These are phyloP conservation scores for Recurvomyces mirabilis DNA, from an alignment of 495 filamentous ascomycete species.

Conservation along the genomic window DNA sequence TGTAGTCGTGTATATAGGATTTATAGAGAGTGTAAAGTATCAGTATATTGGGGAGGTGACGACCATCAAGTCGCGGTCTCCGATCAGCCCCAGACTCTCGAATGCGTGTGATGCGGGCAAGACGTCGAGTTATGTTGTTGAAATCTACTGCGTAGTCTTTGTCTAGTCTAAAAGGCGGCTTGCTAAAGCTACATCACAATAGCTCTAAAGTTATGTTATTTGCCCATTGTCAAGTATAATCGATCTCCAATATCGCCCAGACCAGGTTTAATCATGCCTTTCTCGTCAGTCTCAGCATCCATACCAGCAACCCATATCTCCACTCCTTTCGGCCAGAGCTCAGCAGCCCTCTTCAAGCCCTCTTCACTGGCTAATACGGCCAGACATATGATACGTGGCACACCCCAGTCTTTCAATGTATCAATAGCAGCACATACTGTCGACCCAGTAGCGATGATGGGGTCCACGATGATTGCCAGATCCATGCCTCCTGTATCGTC, in stretches of 20 bases:
- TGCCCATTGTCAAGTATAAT: slow-evolving; percentile 85
- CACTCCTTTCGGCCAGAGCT: slow-evolving; percentile 60
- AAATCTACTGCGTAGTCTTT: too few relatives aligned
- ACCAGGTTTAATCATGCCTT: slow-evolving; percentile 85
- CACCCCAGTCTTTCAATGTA: slow-evolving; percentile 82
- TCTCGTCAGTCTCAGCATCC: slow-evolving; percentile 57
- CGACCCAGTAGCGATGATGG: slow-evolving; percentile 85
- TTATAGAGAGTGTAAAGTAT: too few relatives aligned
- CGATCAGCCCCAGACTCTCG: too few relatives aligned
- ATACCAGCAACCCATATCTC: slow-evolving; percentile 77
- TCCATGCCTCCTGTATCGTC: slow-evolving; percentile 34
- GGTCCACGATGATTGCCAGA: slow-evolving; percentile 77
- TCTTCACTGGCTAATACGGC: slow-evolving; percentile 57
- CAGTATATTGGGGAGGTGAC: too few relatives aligned
- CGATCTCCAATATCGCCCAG: slow-evolving; percentile 87
- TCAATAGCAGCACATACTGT: slow-evolving; percentile 84
- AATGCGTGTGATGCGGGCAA: too few relatives aligned
- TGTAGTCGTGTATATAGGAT: too few relatives aligned
- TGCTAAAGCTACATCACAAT: too few relatives aligned
- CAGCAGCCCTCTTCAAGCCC: slow-evolving; percentile 57
- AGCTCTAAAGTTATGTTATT: slow-evolving; percentile 41
- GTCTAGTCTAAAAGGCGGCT: too few relatives aligned
- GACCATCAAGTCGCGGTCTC: too few relatives aligned
- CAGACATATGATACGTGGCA: slow-evolving; percentile 66
- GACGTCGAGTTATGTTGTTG: too few relatives aligned